Evolutionary conservation across 805 yeast genomes (phyloP), one percentile per base, ranked within the genome.

Genomic region (Spathaspora hagerdaliae): DNA sequence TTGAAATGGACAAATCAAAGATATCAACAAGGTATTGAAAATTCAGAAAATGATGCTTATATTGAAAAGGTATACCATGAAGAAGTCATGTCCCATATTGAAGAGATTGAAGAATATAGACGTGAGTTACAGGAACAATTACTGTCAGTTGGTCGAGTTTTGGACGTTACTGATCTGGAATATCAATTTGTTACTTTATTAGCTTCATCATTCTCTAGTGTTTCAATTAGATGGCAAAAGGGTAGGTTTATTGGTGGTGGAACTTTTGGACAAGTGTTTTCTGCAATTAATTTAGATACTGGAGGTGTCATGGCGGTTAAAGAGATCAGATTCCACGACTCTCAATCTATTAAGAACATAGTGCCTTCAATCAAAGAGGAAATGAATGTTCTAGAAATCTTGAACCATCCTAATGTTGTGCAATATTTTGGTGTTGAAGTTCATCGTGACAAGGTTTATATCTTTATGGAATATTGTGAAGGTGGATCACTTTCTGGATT

Each of bases 291-390:
- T 59, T 76, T 94, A 50, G 98, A 92, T 54, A 88, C 96, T 13
- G 98, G 98, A 61, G 96, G 91, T 43, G 85, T 91, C 2, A 83
- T 94, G 86, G 99, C 99, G 0, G 99, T 94, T 31, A 94, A 94
- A 63, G 98, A 94, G 65, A 90, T 94, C 48, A 77, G 89, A 46
- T 83, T 94, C 61, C 96, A 89, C 55, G 96, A 91, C 57, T 78
- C 87, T 19, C 94, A 88, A 56, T 80, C 94, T 1, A 85, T 91
- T 58, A 81, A 87, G 55, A 84, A 84, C 44, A 81, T 91, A 50
- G 89, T 90, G 44, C 94, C 95, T 34, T 81, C 89, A 2, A 89
- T 94, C 52, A 89, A 88, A 61, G 97, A 91, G 54, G 99, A 94
- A 61, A 92, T 94, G 97, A 85, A 95, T 0, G 97, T 92, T 1